A percentile compares a stretch with the other conserved stretches of the same genome.
Conservation (phyloP, 2,329 filamentous ascomycete species). For the Ceratocystis albifundus region DNA sequence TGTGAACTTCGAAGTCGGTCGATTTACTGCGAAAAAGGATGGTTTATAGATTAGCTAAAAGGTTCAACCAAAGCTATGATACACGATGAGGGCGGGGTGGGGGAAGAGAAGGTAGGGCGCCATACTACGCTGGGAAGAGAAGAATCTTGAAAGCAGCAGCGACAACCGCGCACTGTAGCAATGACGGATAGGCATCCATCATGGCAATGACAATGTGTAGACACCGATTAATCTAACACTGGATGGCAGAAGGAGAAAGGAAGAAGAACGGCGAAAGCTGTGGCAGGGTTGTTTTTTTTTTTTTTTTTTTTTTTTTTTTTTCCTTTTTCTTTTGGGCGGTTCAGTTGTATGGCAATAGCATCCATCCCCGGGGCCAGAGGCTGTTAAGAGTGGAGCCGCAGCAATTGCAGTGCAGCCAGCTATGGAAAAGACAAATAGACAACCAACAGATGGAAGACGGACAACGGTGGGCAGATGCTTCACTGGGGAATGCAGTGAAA, state of each 20-base stretch:
- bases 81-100: too few species aligned
- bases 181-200: constrained; percentile 81
- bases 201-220: constrained; percentile 24
- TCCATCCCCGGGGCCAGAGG: too few species aligned
- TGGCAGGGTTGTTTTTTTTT: constrained; percentile 6
- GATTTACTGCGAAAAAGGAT: constrained; percentile 58
- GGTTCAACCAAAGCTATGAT: background rate
- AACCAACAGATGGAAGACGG: background rate
- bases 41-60: constrained; percentile 7
- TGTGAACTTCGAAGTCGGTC: constrained; percentile 96
- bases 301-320: background rate
- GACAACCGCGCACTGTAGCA: constrained; percentile 76
- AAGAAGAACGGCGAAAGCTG: background rate
- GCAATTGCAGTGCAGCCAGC: constrained; percentile 6
- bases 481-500: background rate
- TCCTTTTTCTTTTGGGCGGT: background rate
- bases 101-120: constrained; percentile 33
- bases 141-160: constrained; percentile 83
- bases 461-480: background rate
- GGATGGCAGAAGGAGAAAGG: background rate
- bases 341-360: too few species aligned
- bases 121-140: constrained; percentile 88
- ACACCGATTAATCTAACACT: background rate
- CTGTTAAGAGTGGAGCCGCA: background rate
- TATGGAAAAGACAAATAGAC: background rate